Conservation (phyloP, 805 yeast genomes). For the Cyberlindnera suaveolens region DNA sequence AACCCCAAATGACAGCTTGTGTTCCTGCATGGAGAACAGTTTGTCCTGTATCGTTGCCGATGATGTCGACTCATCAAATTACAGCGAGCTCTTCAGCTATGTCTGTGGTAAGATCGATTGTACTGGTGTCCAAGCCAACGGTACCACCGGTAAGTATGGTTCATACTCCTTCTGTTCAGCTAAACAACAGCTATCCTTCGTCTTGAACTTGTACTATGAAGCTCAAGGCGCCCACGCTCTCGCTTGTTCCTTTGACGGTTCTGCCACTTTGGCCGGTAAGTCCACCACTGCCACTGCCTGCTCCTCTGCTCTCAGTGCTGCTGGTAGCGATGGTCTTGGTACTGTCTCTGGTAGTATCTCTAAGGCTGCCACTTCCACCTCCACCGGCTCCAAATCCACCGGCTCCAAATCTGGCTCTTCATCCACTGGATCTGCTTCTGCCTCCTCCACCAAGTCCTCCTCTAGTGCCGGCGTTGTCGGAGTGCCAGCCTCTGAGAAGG, state of each 20-base stretch:
- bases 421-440: constrained; percentile 5
- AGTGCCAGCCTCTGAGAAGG: constrained; percentile 26
- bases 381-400: constrained; percentile 8
- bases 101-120: constrained; percentile 57
- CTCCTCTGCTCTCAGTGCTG: constrained; percentile 50
- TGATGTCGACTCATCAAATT: constrained; percentile 48
- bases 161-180: constrained; percentile 65
- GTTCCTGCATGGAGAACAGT: constrained; percentile 56
- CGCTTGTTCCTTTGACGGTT: constrained; percentile 67
- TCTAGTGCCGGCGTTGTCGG: constrained; percentile 21
- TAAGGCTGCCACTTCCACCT: constrained; percentile 8
- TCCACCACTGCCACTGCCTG: constrained; percentile 50
- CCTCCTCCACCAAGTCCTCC: constrained; percentile 20
- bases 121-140: constrained; percentile 55
- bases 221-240: constrained; percentile 33
- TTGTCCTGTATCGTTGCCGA: constrained; percentile 55
- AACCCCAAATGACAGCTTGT: constrained; percentile 59
- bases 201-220: constrained; percentile 58
- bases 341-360: constrained; percentile 33
- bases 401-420: constrained; percentile 6
- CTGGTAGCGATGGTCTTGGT: constrained; percentile 69
- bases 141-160: constrained; percentile 64
- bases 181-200: constrained; percentile 59
- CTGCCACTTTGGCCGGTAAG: constrained; percentile 45
- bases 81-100: constrained; percentile 48